Evolutionary conservation across 1,284 basidiomycete genomes (phyloP), one percentile per base, ranked within the genome.

Genomic region (Coriolopsis trogii): DNA sequence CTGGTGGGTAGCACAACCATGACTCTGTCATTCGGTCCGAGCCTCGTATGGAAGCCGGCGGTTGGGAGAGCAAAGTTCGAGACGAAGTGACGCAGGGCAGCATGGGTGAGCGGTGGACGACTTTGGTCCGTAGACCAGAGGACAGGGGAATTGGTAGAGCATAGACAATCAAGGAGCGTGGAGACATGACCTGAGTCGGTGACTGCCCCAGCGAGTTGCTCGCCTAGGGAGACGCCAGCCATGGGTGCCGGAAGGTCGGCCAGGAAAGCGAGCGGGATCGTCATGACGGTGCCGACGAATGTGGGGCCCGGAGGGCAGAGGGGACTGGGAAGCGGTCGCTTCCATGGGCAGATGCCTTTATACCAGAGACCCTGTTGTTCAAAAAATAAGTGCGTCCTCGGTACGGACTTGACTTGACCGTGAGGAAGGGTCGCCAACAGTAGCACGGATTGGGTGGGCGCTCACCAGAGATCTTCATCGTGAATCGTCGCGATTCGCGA

Each of bases 1-100:
- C 58, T 59, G 0, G 58, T 59, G 9, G 58, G 58, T 29, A 59
- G 58, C 4, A 55, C 54, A 37, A 59, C 58, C 49, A 59, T 54
- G 41, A 59, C 50, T 12, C 58, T 46, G 41, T 59, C 58, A 24
- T 59, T 59, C 31, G 58, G 58, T 0, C 47, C 51, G 5, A 56
- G 41, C 4, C 21, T 31, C 7, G 42, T 44, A 20, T 55, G 58
- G 16, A 59, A 47, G 29, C 55, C 58, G 15, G 58, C 56, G 28
- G 58, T 54, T 5, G 58, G 58, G 26, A 59, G 40, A 9, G 36
- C 46, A 41, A 59, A 59, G 31, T 41, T 49, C 7, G 55, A 49
- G 36, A 59, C 41, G 41, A 56, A 59, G 41, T 30, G 51, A 25
- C 48, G 54, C 18, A 59, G 51, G 5, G 51, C 30, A 26, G 51